Evolutionary conservation across 805 yeast genomes (phyloP).

Genomic region (Pichia californica): DNA sequence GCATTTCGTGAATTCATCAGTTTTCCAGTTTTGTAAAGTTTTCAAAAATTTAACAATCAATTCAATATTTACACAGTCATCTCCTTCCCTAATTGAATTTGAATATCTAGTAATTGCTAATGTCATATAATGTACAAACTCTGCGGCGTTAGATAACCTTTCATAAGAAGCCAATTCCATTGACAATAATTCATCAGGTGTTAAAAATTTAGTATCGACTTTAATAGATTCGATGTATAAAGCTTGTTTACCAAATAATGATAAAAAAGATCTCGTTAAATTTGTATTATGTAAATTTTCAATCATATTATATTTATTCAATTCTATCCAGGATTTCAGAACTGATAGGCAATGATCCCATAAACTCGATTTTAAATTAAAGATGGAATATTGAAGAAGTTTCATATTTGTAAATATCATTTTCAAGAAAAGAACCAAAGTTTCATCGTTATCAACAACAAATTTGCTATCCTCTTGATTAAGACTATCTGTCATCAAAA

Average conservation of each 20-base stretch:
- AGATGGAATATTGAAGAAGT: conserved; percentile 15
- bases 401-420: conserved; percentile 18
- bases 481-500: conserved; percentile 11
- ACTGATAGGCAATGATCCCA: conserved; percentile 12
- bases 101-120: conserved; percentile 23
- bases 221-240: background rate
- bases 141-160: conserved; percentile 27
- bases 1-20: conserved; percentile 22
- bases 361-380: conserved; percentile 12
- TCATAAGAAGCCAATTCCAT: conserved; percentile 26
- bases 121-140: conserved; percentile 23
- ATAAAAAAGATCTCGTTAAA: background rate
- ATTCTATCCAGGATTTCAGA: conserved; percentile 17
- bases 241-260: background rate
- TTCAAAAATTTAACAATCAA: conserved; percentile 16
- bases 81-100: conserved; percentile 19
- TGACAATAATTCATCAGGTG: conserved; percentile 16
- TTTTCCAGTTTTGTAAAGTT: conserved; percentile 36
- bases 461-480: conserved; percentile 9
- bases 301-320: conserved; percentile 13
- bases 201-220: conserved; percentile 7
- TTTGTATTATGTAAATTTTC: conserved; percentile 7
- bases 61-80: conserved; percentile 9
- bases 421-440: conserved; percentile 17
- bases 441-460: conserved; percentile 1